Percentiles rank a stretch among this genome's conserved stretches.
Evolutionary conservation across 257 asterid genomes (phyloP).

Genomic region (Ajuga chamaepitys): DNA sequence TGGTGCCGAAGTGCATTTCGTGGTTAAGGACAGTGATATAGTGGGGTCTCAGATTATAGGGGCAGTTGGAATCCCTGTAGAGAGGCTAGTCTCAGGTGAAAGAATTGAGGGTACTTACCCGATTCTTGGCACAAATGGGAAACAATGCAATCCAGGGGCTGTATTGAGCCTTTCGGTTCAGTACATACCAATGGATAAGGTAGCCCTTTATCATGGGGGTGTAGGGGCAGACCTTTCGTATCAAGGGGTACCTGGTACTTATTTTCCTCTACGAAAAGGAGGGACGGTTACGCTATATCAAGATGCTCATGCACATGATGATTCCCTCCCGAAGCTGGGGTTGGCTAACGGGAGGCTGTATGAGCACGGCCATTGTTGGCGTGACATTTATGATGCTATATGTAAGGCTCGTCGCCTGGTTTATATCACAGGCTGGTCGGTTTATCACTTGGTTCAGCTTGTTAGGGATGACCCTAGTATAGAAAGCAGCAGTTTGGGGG

Average conservation of each 20-base stretch:
- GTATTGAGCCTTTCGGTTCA: constrained; percentile 65
- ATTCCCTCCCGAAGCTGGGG: constrained; percentile 40
- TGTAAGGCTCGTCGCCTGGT: constrained; percentile 58
- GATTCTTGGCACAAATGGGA: constrained; percentile 57
- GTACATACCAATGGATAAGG: constrained; percentile 60
- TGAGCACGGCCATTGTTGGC: constrained; percentile 78
- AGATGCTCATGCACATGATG: constrained; percentile 74
- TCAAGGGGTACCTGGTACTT: constrained; percentile 79
- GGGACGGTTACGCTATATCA: constrained; percentile 68
- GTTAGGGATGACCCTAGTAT: constrained; percentile 53
- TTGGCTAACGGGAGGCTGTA: constrained; percentile 53
- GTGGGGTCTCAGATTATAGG: constrained; percentile 83
- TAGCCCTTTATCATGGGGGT: constrained; percentile 68
- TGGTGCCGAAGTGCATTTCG: constrained; percentile 70
- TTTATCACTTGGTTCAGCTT: constrained; percentile 67
- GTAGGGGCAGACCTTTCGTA: constrained; percentile 52
- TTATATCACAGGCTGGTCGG: constrained; percentile 92
- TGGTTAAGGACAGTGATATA: constrained; percentile 73
- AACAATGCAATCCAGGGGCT: constrained; percentile 62
- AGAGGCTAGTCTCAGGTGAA: constrained; percentile 40
- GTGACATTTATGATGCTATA: constrained; percentile 62
- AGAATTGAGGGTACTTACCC: constrained; percentile 70
- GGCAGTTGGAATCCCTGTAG: constrained; percentile 74
- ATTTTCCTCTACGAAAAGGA: constrained; percentile 71
- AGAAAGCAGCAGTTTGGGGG: constrained; percentile 43